phyloP scores from a whole-genome alignment of 2,329 filamentous ascomycete species.

The Tolypocladium endophyticum region DNA sequence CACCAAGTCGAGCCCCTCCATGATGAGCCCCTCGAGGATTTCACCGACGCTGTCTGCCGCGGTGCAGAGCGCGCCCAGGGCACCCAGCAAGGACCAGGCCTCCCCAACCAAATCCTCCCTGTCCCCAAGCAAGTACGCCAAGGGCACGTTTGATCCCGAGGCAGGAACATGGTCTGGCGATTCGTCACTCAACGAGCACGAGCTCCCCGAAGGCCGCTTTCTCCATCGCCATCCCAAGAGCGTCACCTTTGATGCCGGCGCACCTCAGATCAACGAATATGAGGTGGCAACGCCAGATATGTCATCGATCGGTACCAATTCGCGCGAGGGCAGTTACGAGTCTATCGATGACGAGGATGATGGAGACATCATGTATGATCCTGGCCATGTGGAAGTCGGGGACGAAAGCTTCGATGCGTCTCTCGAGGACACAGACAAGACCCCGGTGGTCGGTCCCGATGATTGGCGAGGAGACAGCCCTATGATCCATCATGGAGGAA shows the following conservation, averaged over 20 bases:
- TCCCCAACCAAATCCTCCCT: slow-evolving; percentile 89
- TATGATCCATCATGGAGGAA: slow-evolving; percentile 15
- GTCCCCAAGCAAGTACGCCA: slow-evolving; percentile 56
- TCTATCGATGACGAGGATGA: slow-evolving; percentile 69
- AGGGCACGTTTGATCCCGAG: slow-evolving; percentile 59
- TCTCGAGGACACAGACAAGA: slow-evolving; percentile 92
- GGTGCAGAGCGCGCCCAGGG: slow-evolving; percentile 22
- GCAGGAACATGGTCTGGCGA: slow-evolving; percentile 59
- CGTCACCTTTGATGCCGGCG: slow-evolving; percentile 90
- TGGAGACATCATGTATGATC: slow-evolving; percentile 48
- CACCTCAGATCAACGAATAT: slow-evolving; percentile 93
- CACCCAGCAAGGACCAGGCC: slow-evolving; percentile 57
- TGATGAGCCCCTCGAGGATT: slow-evolving; percentile 17
- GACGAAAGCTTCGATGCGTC: slow-evolving; percentile 95
- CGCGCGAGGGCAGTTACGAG: slow-evolving; percentile 87
- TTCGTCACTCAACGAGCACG: slow-evolving; percentile 44
- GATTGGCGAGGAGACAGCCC: slow-evolving; percentile 77
- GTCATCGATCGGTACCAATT: slow-evolving; percentile 83
- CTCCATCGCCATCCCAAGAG: slow-evolving; percentile 86
- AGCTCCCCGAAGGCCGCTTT: slow-evolving; percentile 53
- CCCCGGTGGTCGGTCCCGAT: slow-evolving; percentile 92
- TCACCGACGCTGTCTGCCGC: slow-evolving; percentile 5
- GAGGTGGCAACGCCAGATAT: slow-evolving; percentile 95
- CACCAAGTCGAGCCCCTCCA: slow-evolving; percentile 28
- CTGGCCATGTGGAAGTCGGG: slow-evolving; percentile 28